Conservation (phyloP, 345 rosid genomes). For the Rhodamnia argentea region DNA sequence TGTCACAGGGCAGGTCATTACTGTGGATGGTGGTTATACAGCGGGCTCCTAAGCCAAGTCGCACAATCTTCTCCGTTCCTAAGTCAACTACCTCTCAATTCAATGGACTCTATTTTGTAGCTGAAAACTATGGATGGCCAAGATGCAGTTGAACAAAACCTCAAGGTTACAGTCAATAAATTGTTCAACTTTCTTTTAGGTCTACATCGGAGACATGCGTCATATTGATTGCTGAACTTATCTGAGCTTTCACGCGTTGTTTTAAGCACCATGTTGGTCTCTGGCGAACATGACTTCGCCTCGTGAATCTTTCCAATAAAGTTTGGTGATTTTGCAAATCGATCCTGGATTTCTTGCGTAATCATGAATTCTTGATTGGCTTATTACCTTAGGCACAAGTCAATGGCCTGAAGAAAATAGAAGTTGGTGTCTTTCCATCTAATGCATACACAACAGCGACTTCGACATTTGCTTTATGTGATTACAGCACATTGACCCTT, state of each 20-base stretch:
- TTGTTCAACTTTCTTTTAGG: neutral
- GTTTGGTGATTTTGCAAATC: neutral
- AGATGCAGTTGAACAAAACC: neutral
- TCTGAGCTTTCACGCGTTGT: neutral
- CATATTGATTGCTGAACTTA: neutral
- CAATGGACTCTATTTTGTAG: neutral
- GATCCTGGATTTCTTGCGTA: neutral
- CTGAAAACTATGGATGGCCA: neutral
- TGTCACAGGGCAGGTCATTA: constrained; percentile 31
- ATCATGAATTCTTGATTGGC: neutral
- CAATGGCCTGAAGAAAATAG: too few relatives aligned
- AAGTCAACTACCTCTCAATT: neutral
- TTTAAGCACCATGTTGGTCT: neutral
- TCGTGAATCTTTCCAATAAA: neutral
- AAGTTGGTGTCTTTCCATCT: too few relatives aligned
- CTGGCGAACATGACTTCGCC: neutral
- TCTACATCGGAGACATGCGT: neutral
- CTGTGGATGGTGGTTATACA: constrained; percentile 24
- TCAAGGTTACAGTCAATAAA: neutral
- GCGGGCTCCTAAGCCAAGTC: neutral
- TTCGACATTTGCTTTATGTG: too few relatives aligned
- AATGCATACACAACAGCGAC: too few relatives aligned
- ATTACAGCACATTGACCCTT: too few relatives aligned
- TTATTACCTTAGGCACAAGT: neutral
- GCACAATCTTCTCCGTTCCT: neutral